A percentile compares a stretch with the other conserved stretches of the same genome.
Conservation (phyloP, 345 rosid genomes). For the Gossypium anomalum region DNA sequence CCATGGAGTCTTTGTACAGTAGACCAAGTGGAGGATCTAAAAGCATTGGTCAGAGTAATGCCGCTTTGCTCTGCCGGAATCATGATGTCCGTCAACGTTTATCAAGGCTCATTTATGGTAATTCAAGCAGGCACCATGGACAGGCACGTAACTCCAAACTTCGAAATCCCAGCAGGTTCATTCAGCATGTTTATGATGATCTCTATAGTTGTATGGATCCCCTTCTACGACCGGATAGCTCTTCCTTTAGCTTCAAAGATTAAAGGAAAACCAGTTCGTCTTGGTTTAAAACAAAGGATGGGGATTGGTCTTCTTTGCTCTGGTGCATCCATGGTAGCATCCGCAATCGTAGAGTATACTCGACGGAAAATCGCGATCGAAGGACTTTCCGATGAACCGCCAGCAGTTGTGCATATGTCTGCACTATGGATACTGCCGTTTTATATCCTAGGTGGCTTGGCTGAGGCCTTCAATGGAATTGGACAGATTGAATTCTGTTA, state of each 20-base stretch:
- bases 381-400: slow-evolving; percentile 24
- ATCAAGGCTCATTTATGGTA: slow-evolving; percentile 35
- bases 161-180: slow-evolving; percentile 53
- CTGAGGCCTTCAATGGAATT: slow-evolving; percentile 39
- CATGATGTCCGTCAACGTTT: slow-evolving; percentile 24
- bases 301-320: slow-evolving; percentile 37
- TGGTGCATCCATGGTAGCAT: slow-evolving; percentile 24
- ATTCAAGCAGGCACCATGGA: slow-evolving; percentile 51
- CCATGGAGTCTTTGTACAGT: slow-evolving; percentile 50
- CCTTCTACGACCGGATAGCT: slow-evolving; percentile 36
- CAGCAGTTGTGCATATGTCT: slow-evolving; percentile 34
- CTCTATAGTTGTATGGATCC: slow-evolving; percentile 32
- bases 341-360: slow-evolving; percentile 37
- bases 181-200: slow-evolving; percentile 32
- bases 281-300: slow-evolving; percentile 46
- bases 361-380: slow-evolving; percentile 29
- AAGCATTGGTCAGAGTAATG: slow-evolving; percentile 40
- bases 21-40: slow-evolving; percentile 58
- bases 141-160: slow-evolving; percentile 35
- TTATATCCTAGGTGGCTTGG: slow-evolving; percentile 32
- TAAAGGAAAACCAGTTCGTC: slow-evolving; percentile 25
- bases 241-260: slow-evolving; percentile 37
- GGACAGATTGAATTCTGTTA: slow-evolving; percentile 50
- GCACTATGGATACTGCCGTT: slow-evolving; percentile 48
- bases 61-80: slow-evolving; percentile 58